phyloP scores from a whole-genome alignment of 352 stramenopile species.

The Pythium vanterpoolii region DNA sequence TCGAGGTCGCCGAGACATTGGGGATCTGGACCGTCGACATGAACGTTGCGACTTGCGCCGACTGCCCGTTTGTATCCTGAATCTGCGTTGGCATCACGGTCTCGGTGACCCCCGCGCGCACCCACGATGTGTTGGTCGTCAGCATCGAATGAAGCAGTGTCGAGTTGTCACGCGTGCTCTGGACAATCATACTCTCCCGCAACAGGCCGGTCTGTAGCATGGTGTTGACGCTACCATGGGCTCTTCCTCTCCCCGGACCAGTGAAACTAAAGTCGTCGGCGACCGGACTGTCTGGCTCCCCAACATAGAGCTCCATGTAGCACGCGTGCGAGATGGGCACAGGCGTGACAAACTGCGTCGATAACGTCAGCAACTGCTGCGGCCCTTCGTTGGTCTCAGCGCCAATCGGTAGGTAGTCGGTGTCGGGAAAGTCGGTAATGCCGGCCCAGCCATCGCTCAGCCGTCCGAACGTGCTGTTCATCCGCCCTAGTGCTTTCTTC shows the following conservation, averaged over 20 bases:
- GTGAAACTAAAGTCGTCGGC: conserved; percentile 57
- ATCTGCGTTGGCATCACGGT: conserved; percentile 68
- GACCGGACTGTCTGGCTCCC: conserved; percentile 45
- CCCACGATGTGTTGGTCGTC: conserved; percentile 52
- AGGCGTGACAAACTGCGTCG: conserved; percentile 60
- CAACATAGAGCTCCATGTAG: conserved; percentile 75
- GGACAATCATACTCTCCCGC: conserved; percentile 55
- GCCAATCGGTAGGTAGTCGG: conserved; percentile 63
- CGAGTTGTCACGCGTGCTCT: conserved; percentile 25
- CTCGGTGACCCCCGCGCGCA: conserved; percentile 72
- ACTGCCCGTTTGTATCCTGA: conserved; percentile 12
- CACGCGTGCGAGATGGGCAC: conserved; percentile 64
- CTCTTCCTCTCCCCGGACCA: conserved; percentile 36
- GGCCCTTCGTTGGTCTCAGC: conserved; percentile 49
- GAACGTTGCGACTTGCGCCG: conserved; percentile 63
- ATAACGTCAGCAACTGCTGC: conserved; percentile 78
- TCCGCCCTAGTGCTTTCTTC: conserved; percentile 11
- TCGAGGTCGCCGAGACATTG: conserved; percentile 52
- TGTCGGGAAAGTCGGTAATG: conserved; percentile 70
- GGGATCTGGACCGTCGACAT: conserved; percentile 79
- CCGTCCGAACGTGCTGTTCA: conserved; percentile 28
- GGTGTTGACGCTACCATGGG: conserved; percentile 61
- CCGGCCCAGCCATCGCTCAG: conserved; percentile 67
- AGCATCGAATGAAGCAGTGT: conserved; percentile 34
- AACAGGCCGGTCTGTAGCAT: conserved; percentile 72